These are phyloP conservation scores for Penicillium egyptiacum DNA, from an alignment of 495 filamentous ascomycete genomes.

Conservation along the genomic window DNA sequence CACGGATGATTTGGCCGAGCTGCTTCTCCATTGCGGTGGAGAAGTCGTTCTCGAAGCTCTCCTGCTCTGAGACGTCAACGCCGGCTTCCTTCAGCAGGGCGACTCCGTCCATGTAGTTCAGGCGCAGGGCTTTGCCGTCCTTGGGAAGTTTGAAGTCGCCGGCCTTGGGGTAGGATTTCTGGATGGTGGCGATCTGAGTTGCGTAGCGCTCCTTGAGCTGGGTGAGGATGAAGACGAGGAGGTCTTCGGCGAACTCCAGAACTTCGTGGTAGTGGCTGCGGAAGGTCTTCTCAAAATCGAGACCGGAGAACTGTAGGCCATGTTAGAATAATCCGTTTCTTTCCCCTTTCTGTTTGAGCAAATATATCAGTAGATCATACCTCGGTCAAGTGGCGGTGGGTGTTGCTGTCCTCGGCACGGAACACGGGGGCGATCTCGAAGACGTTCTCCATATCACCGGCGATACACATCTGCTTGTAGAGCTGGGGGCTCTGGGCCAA, in stretches of 20 bases:
- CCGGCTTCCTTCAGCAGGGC: conserved; percentile 77
- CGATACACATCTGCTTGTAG: conserved; percentile 96
- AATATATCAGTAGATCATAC: conserved; percentile 30
- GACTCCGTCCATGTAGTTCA: conserved; percentile 85
- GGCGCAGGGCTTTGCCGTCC: conserved; percentile 72
- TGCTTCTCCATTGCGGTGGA: conserved; percentile 84
- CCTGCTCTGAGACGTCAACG: conserved; percentile 70
- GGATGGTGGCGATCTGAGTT: conserved; percentile 66
- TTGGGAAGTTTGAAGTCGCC: conserved; percentile 58
- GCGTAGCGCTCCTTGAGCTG: conserved; percentile 67
- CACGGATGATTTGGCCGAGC: conserved; percentile 78
- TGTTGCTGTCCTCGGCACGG: conserved; percentile 95
- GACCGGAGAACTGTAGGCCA: conserved; percentile 69
- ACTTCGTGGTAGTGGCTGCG: conserved; percentile 87
- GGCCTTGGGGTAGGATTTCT: conserved; percentile 56
- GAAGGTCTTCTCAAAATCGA: conserved; percentile 98
- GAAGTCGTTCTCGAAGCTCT: conserved; percentile 68
- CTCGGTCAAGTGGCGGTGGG: conserved; percentile 93
- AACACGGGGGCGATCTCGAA: conserved; percentile 91
- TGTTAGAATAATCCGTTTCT: conserved; percentile 40
- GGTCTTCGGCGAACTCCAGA: conserved; percentile 72
- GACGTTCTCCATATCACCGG: conserved; percentile 85
- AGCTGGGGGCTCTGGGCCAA: conserved; percentile 93
- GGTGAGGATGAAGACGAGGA: conserved; percentile 86
- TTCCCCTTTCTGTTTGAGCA: conserved; percentile 50